Evolutionary conservation across 169 alveolate species (phyloP).

Genomic region (Plasmodium vinckei): DNA sequence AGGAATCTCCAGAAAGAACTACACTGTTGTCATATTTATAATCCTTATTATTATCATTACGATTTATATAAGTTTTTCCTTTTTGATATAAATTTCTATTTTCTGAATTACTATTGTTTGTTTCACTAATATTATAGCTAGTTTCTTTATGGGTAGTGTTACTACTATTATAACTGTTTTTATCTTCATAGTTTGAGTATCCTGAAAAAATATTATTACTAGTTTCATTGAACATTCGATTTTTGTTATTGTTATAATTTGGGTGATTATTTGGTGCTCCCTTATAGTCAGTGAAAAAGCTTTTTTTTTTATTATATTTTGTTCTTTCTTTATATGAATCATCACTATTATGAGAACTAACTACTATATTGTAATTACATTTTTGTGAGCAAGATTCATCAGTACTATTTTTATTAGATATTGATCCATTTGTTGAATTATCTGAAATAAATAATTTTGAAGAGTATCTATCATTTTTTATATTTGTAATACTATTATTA

Average conservation of each 20-base stretch:
- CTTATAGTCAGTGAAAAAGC: conserved; percentile 19
- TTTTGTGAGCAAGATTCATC: conserved; percentile 20
- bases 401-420: conserved; percentile 8
- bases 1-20: not conserved
- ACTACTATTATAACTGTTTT: not conserved
- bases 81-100: not conserved
- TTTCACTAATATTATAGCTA: not conserved
- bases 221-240: not conserved
- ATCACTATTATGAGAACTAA: not conserved
- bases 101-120: not conserved
- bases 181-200: not conserved
- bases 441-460: conserved; percentile 5
- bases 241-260: not conserved
- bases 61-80: not conserved
- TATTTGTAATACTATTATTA: not conserved
- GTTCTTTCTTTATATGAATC: conserved; percentile 48
- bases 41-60: not conserved
- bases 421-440: not conserved
- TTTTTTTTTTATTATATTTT: conserved; percentile 55
- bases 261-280: not conserved
- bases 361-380: not conserved
- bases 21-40: not conserved
- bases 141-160: not conserved
- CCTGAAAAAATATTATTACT: not conserved
- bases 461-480: not conserved